Evolutionary conservation across 75 land plant genomes (phyloP).

Genomic region (Chamaecyparis obtusa): DNA sequence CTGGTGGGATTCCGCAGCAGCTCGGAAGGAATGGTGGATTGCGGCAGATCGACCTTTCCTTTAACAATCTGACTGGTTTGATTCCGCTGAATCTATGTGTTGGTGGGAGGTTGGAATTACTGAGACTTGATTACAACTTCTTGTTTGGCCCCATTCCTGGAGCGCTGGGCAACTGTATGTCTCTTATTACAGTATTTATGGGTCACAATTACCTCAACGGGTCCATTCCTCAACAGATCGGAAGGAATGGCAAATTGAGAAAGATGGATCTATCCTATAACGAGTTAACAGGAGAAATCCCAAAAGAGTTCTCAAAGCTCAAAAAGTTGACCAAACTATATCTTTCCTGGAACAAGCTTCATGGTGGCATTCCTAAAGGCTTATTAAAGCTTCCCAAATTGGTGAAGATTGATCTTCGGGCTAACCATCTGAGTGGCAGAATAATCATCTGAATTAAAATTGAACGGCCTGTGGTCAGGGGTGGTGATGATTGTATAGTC

Average conservation of each 20-base stretch:
- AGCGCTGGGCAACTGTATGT: not conserved
- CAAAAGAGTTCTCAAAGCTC: too few relatives aligned
- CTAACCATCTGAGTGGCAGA: constrained; percentile 12
- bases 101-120: not conserved
- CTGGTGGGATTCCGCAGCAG: constrained; percentile 32
- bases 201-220: constrained; percentile 11
- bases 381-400: too few relatives aligned
- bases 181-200: not conserved
- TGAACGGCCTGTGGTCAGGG: too few relatives aligned
- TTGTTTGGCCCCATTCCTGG: constrained; percentile 16
- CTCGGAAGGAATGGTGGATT: constrained; percentile 16
- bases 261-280: too few relatives aligned
- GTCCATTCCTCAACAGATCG: constrained; percentile 1
- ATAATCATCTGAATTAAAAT: not conserved
- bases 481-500: too few relatives aligned
- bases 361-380: too few relatives aligned
- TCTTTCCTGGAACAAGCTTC: too few relatives aligned
- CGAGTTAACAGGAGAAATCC: too few relatives aligned
- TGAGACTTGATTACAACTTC: not conserved
- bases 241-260: not conserved
- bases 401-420: not conserved
- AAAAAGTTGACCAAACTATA: too few relatives aligned
- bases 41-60: constrained; percentile 11
- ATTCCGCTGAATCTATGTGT: not conserved
- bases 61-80: constrained; percentile 24